Percentiles rank a stretch among this genome's conserved stretches.
These are phyloP conservation scores for Mariannaea elegans DNA, from an alignment of 2,329 filamentous ascomycete species.

Conservation along the genomic window DNA sequence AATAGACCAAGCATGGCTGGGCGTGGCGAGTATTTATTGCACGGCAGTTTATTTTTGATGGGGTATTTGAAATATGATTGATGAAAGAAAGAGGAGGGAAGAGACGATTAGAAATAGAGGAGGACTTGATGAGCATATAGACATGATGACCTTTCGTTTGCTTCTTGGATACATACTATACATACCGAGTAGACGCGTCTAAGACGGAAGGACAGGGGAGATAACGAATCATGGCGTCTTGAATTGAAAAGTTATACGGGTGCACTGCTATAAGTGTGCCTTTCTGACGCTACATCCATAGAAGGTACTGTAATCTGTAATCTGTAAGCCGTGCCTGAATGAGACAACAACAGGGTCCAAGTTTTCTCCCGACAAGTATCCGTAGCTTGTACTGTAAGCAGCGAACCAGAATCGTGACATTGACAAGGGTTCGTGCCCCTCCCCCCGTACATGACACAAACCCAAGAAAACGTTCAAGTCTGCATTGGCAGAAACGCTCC, in stretches of 20 bases:
- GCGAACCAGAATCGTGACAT: no score
- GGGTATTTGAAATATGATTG: not conserved
- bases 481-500: constrained; percentile 30
- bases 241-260: no score
- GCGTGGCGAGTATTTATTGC: not conserved
- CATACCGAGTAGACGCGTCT: not conserved
- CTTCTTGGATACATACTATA: not conserved
- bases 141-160: constrained; percentile 1
- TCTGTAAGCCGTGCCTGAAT: not conserved
- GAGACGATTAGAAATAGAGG: not conserved
- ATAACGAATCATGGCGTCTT: no score
- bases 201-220: no score
- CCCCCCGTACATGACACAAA: not conserved
- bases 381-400: no score
- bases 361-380: not conserved
- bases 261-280: no score
- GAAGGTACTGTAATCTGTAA: no score
- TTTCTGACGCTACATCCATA: no score
- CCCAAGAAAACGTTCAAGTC: not conserved
- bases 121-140: constrained; percentile 16
- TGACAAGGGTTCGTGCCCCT: not conserved
- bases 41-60: not conserved
- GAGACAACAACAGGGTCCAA: not conserved
- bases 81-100: constrained; percentile 1
- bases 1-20: constrained; percentile 20